A percentile compares a stretch with the other conserved stretches of the same genome.
Conservation (phyloP, 441 rosid genomes). For the Populus tomentosa region DNA sequence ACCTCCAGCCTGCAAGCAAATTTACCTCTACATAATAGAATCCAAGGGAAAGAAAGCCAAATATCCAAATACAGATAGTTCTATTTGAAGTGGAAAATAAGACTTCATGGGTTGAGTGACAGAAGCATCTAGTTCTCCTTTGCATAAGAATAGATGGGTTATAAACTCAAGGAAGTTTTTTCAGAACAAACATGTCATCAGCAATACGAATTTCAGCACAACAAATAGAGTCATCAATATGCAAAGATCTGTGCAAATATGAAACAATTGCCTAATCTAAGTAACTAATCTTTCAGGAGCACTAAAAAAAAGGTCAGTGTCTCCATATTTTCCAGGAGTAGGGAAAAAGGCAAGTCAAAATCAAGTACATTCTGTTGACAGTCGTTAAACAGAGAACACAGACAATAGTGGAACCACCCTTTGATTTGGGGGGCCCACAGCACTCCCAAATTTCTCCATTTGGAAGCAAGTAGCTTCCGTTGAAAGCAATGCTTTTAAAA, state of each 20-base stretch:
- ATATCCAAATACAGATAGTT: not conserved
- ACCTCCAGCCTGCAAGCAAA: constrained; percentile 79
- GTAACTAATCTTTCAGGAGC: not conserved
- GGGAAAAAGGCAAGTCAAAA: not conserved
- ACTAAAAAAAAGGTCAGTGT: not conserved
- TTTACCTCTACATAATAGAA: constrained; percentile 3
- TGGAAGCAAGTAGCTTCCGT: too few relatives aligned
- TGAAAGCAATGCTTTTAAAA: too few relatives aligned
- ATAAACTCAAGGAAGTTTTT: not conserved
- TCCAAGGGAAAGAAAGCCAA: not conserved
- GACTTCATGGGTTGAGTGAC: not conserved
- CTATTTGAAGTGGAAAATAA: not conserved
- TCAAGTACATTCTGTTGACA: not conserved
- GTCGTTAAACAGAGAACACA: not conserved
- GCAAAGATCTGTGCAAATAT: not conserved
- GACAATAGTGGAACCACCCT: too few relatives aligned
- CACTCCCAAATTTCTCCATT: too few relatives aligned
- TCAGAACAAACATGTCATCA: not conserved
- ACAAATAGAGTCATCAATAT: too few relatives aligned
- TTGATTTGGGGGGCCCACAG: too few relatives aligned
- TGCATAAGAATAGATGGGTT: not conserved
- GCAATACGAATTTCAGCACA: not conserved
- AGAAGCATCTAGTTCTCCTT: not conserved
- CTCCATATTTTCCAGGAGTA: too few relatives aligned
- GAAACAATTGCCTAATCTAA: not conserved